phyloP scores from a whole-genome alignment of 495 filamentous ascomycete species.

The Sabuloglossum arenarium region DNA sequence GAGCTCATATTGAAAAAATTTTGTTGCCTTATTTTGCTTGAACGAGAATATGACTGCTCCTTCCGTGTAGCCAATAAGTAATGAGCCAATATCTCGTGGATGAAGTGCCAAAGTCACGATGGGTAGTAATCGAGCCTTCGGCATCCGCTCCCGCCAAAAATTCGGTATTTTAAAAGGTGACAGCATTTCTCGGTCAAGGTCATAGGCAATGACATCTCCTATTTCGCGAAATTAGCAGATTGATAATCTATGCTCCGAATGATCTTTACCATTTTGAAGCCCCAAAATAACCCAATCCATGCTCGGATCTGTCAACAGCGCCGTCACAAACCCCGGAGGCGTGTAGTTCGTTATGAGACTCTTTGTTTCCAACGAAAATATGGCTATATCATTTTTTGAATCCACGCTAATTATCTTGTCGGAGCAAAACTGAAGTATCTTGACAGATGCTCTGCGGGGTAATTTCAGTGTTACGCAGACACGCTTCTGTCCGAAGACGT shows the following conservation, averaged over 20 bases:
- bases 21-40: constrained; percentile 59
- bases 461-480: constrained; percentile 47
- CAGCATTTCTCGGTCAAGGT: constrained; percentile 60
- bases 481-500: constrained; percentile 71
- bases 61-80: constrained; percentile 70
- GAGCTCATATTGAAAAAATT: constrained; percentile 66
- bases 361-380: constrained; percentile 54
- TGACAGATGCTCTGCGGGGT: constrained; percentile 44
- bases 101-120: constrained; percentile 67
- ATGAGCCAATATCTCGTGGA: constrained; percentile 77
- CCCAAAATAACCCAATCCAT: constrained; percentile 82
- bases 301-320: constrained; percentile 60
- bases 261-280: constrained; percentile 34
- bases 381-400: constrained; percentile 55
- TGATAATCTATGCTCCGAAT: not conserved
- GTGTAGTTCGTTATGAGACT: constrained; percentile 39
- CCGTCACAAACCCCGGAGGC: constrained; percentile 48
- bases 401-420: constrained; percentile 71
- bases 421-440: constrained; percentile 50
- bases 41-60: constrained; percentile 82
- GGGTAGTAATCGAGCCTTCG: constrained; percentile 31
- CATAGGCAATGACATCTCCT: constrained; percentile 73
- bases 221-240: constrained; percentile 10
- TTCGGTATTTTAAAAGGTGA: constrained; percentile 66
- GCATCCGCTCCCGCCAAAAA: constrained; percentile 51